phyloP scores from a whole-genome alignment of 2,329 filamentous ascomycete genomes.

The Shiraia bambusicola region DNA sequence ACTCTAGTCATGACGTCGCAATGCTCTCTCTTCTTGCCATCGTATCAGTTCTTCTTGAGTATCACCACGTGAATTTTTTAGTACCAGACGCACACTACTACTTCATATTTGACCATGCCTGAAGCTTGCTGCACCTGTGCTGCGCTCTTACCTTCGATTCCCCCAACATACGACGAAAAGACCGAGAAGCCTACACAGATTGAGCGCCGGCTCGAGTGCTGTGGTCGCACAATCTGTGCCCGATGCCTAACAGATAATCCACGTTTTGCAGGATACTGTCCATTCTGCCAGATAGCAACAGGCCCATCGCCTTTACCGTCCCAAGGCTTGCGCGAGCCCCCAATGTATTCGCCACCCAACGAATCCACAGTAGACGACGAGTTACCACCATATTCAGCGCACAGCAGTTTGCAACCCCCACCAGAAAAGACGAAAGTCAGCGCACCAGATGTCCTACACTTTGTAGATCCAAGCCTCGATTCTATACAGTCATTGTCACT shows the following conservation, averaged over 20 bases:
- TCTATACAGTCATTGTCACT: conserved; percentile 68
- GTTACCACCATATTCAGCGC: conserved; percentile 48
- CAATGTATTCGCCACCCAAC: conserved; percentile 58
- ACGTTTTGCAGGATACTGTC: conserved; percentile 67
- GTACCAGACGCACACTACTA: background rate
- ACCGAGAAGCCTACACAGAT: conserved; percentile 62
- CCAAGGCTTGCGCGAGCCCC: conserved; percentile 68
- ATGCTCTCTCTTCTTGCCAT: conserved; percentile 14
- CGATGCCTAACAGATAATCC: conserved; percentile 68
- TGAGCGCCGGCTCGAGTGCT: conserved; percentile 67
- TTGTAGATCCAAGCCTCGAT: conserved; percentile 70
- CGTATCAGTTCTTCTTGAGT: conserved; percentile 10
- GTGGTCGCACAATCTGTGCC: conserved; percentile 69
- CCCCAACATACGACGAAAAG: conserved; percentile 55
- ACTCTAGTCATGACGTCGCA: conserved; percentile 40
- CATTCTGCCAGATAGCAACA: conserved; percentile 74
- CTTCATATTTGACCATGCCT: conserved; percentile 16
- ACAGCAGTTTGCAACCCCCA: conserved; percentile 26
- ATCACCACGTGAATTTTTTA: conserved; percentile 2
- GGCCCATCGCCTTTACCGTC: conserved; percentile 59
- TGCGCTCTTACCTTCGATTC: conserved; percentile 58
- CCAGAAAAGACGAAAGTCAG: conserved; percentile 33
- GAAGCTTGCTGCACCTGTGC: conserved; percentile 72
- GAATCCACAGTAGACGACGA: conserved; percentile 38
- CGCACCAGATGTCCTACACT: conserved; percentile 70